Percentiles rank a stretch among this genome's conserved stretches.
Conservation (phyloP, 2,329 filamentous ascomycete genomes). For the Nigrograna mackinnonii region DNA sequence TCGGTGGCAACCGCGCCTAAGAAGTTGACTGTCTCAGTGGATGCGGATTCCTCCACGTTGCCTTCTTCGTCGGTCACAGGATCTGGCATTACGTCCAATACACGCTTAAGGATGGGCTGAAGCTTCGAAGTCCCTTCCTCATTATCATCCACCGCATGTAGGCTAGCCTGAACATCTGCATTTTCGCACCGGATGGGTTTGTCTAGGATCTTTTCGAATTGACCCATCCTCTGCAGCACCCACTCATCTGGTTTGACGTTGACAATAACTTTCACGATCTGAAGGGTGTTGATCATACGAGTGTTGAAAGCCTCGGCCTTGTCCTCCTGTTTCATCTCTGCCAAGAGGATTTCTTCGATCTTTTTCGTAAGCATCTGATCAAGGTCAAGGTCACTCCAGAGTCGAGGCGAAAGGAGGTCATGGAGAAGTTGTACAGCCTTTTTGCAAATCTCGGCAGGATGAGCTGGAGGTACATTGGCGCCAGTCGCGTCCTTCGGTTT, state of each 20-base stretch:
- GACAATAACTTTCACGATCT: conserved; percentile 87
- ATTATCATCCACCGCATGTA: conserved; percentile 75
- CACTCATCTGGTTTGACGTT: conserved; percentile 89
- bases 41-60: conserved; percentile 72
- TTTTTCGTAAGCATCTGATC: conserved; percentile 84
- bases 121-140: conserved; percentile 64
- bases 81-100: conserved; percentile 85
- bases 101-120: conserved; percentile 74
- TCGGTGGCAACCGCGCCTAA: conserved; percentile 87
- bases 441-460: conserved; percentile 78
- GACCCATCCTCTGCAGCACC: conserved; percentile 76
- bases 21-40: conserved; percentile 84
- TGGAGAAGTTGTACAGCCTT: conserved; percentile 81
- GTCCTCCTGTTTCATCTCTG: conserved; percentile 61
- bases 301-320: conserved; percentile 75
- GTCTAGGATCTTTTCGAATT: conserved; percentile 85
- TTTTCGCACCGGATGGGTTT: conserved; percentile 88
- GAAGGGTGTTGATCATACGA: conserved; percentile 89
- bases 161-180: conserved; percentile 88
- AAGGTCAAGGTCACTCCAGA: conserved; percentile 90
- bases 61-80: conserved; percentile 86
- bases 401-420: conserved; percentile 81
- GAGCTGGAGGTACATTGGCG: conserved; percentile 43
- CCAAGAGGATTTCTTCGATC: conserved; percentile 81
- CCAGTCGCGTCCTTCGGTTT: conserved; percentile 43